A percentile compares a stretch with the other conserved stretches of the same genome.
Evolutionary conservation across 2,329 filamentous ascomycete species (phyloP).

Genomic region (Sporothrix brunneoviolacea): DNA sequence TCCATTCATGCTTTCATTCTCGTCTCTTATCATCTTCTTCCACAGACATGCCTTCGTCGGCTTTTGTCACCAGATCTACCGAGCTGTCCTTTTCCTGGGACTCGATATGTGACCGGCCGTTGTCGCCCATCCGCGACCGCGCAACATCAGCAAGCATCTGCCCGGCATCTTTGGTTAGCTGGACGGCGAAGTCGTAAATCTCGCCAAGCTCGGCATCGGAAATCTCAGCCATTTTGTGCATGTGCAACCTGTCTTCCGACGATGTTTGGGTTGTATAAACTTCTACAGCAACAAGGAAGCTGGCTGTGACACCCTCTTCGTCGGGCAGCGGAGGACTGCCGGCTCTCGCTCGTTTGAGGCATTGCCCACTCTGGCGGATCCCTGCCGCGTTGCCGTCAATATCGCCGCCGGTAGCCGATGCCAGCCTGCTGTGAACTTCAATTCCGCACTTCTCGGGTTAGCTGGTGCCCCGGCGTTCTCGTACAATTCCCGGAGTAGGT

Average conservation of each 20-base stretch:
- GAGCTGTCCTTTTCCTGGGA: slow-evolving; percentile 62
- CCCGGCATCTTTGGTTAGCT: slow-evolving; percentile 64
- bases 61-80: slow-evolving; percentile 72
- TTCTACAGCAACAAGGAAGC: too few relatives aligned
- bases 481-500: too few relatives aligned
- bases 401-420: slow-evolving; percentile 7
- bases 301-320: too few relatives aligned
- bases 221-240: slow-evolving; percentile 19
- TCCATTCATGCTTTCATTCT: too few relatives aligned
- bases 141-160: slow-evolving; percentile 59
- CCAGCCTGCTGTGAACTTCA: background rate
- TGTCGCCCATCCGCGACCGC: slow-evolving; percentile 44
- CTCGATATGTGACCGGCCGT: slow-evolving; percentile 22
- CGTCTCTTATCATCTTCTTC: too few relatives aligned
- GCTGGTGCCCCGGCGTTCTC: too few relatives aligned
- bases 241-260: too few relatives aligned
- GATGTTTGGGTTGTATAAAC: slow-evolving; percentile 3
- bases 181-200: slow-evolving; percentile 64
- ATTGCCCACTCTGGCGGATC: too few relatives aligned
- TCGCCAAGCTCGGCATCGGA: slow-evolving; percentile 48
- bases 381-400: background rate
- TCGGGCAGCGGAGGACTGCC: too few relatives aligned
- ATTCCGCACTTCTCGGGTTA: too few relatives aligned
- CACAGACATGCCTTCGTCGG: too few relatives aligned
- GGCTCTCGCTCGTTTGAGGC: too few relatives aligned